A percentile compares a stretch with the other conserved stretches of the same genome.
Conservation (phyloP, 148 eudicot genomes). For the Spergularia marina region DNA sequence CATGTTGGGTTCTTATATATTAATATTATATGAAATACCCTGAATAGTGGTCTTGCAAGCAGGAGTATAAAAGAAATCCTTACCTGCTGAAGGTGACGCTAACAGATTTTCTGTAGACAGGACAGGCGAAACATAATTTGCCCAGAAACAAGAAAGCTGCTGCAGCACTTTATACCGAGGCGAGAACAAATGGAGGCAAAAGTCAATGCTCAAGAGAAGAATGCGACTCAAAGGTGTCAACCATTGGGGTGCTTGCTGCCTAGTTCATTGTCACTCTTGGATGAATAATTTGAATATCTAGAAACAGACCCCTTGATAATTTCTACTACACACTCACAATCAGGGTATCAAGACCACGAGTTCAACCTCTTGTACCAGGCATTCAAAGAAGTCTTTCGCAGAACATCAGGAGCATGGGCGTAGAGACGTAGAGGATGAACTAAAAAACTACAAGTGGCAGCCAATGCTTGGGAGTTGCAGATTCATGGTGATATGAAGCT, state of each 20-base stretch:
- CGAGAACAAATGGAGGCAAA: neutral
- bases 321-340: slow-evolving; percentile 13
- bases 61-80: slow-evolving; percentile 6
- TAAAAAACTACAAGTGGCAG: neutral
- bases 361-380: slow-evolving; percentile 12
- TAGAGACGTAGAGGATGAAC: neutral
- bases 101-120: slow-evolving; percentile 13
- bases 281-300: slow-evolving; percentile 2
- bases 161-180: slow-evolving; percentile 15
- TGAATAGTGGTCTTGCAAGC: slow-evolving; percentile 9
- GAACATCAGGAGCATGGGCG: slow-evolving; percentile 19
- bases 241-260: neutral
- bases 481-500: slow-evolving; percentile 18
- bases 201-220: slow-evolving; percentile 24
- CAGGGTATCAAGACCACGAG: slow-evolving; percentile 13
- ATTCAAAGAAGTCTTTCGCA: slow-evolving; percentile 18
- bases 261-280: slow-evolving; percentile 8
- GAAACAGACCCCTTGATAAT: slow-evolving; percentile 14
- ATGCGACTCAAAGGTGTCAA: slow-evolving; percentile 18
- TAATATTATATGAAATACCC: neutral
- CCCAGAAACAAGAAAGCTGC: slow-evolving; percentile 15
- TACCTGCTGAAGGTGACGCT: slow-evolving; percentile 23
- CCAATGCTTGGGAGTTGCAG: slow-evolving; percentile 18
- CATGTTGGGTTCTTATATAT: neutral
- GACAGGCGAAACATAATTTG: neutral